Evolutionary conservation across 257 asterid genomes (phyloP).

Genomic region (Oldenlandia corymbosa): DNA sequence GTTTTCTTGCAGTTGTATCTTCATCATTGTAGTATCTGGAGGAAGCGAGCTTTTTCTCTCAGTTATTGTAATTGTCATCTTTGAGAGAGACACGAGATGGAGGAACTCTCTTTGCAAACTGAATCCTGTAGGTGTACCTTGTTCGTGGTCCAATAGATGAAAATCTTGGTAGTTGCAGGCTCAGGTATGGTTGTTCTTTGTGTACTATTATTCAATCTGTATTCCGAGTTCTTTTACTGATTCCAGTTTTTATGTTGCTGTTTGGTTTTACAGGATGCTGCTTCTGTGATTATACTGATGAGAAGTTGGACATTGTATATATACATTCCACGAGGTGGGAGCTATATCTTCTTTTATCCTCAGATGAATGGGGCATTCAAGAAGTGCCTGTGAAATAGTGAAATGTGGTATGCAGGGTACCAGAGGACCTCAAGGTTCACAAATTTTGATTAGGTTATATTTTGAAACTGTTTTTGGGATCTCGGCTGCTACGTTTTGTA

Average conservation of each 20-base stretch:
- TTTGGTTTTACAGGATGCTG: slow-evolving; percentile 6
- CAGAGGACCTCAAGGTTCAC: not conserved
- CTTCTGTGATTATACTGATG: not conserved
- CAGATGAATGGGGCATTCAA: not conserved
- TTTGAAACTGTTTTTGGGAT: not conserved
- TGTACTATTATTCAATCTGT: not conserved
- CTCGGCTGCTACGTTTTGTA: slow-evolving; percentile 4
- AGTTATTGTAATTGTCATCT: slow-evolving; percentile 3
- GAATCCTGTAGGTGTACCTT: slow-evolving; percentile 4
- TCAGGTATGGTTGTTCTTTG: slow-evolving; percentile 9
- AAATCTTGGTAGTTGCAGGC: not conserved
- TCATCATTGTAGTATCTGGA: not conserved
- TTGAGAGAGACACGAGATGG: not conserved
- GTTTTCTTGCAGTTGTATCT: not conserved
- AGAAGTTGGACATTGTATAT: not conserved
- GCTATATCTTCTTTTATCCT: not conserved
- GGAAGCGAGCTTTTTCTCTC: not conserved
- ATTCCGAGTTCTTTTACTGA: not conserved
- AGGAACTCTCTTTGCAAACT: not conserved
- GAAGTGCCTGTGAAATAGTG: not conserved
- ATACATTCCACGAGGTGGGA: not conserved
- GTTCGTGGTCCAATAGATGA: slow-evolving; percentile 1
- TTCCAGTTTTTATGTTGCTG: not conserved
- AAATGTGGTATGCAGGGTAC: slow-evolving; percentile 8
- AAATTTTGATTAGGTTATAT: not conserved